Conservation (phyloP, 371 early-diverging fungal species). For the Enterocytospora artemiae region DNA sequence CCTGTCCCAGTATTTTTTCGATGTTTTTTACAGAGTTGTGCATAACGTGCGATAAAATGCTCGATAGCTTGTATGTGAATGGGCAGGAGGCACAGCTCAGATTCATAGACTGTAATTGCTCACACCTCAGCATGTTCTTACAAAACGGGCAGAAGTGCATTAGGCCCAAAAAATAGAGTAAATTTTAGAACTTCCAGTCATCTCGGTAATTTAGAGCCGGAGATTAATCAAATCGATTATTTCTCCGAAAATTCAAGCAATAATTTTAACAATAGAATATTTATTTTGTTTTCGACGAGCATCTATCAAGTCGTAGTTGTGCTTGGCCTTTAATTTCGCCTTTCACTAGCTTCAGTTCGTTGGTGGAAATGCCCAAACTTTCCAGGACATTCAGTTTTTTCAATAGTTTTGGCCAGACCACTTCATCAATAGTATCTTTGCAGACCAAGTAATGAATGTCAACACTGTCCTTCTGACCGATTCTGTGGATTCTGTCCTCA, state of each 20-base stretch:
- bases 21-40: background rate
- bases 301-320: no score
- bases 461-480: constrained; percentile 60
- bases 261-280: no score
- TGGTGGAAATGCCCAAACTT: constrained; percentile 47
- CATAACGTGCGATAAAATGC: background rate
- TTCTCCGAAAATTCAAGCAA: no score
- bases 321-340: background rate
- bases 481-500: constrained; percentile 61
- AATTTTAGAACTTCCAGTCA: no score
- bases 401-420: constrained; percentile 46
- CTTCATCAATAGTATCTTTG: constrained; percentile 59
- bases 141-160: constrained; percentile 17
- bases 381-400: constrained; percentile 51
- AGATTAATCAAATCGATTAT: no score
- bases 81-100: constrained; percentile 2
- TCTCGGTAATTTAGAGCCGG: no score
- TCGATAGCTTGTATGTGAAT: background rate
- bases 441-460: constrained; percentile 62
- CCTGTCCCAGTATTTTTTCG: constrained; percentile 1
- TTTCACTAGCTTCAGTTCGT: constrained; percentile 41
- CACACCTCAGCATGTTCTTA: background rate
- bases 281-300: no score
- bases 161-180: background rate
- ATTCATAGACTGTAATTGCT: constrained; percentile 2